phyloP scores from a whole-genome alignment of 495 filamentous ascomycete species.

The Penicillium ochrochloron region DNA sequence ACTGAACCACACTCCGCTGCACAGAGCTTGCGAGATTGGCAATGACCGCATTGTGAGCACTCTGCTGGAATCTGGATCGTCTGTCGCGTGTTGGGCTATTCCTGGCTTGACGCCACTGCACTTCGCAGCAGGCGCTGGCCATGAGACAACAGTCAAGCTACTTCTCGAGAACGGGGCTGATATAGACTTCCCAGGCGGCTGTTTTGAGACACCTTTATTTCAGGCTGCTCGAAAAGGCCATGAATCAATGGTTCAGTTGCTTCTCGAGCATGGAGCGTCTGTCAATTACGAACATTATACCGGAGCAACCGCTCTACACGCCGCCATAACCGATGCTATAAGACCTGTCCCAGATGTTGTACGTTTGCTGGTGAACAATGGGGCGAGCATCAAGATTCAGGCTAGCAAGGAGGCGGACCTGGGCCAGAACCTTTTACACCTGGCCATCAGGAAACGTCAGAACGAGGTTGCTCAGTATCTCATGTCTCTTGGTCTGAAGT shows the following conservation, averaged over 20 bases:
- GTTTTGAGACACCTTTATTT: not conserved
- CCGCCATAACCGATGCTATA: not conserved
- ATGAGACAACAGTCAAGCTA: not conserved
- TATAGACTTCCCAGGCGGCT: not conserved
- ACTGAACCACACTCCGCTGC: not conserved
- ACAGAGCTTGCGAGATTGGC: not conserved
- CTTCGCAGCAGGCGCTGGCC: not conserved
- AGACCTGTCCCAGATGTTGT: not conserved
- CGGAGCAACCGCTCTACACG: not conserved
- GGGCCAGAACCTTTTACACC: not conserved
- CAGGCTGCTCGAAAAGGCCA: not conserved
- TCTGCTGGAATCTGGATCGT: not conserved
- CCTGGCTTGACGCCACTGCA: not conserved
- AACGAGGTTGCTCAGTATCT: not conserved
- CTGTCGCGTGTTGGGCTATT: not conserved
- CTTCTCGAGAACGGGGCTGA: not conserved
- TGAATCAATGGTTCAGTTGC: not conserved
- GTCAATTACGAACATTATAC: not conserved
- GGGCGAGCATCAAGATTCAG: not conserved
- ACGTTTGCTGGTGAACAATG: not conserved
- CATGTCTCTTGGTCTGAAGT: too few species aligned
- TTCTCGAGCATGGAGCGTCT: not conserved
- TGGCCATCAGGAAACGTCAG: not conserved
- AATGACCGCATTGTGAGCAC: not conserved
- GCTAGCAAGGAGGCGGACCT: not conserved